Conservation (phyloP, 108 stramenopile species). For the Skeletonema grethae region DNA sequence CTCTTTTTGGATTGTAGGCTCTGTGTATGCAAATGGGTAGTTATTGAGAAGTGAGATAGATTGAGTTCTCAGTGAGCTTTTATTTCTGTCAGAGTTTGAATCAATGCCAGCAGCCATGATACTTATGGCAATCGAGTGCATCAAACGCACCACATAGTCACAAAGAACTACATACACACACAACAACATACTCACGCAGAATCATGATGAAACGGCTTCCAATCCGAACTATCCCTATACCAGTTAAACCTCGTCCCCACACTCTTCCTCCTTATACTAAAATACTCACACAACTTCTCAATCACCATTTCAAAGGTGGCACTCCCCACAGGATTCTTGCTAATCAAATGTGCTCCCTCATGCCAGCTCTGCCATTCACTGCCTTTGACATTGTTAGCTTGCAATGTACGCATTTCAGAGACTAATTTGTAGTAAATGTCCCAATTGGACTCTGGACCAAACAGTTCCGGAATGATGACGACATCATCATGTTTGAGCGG, state of each 20-base stretch:
- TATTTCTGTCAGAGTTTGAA: no score
- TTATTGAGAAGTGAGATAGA: no score
- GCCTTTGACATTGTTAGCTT: slow-evolving; percentile 33
- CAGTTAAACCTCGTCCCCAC: slow-evolving; percentile 85
- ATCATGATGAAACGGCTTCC: slow-evolving; percentile 94
- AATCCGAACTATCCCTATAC: slow-evolving; percentile 82
- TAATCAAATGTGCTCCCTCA: slow-evolving; percentile 85
- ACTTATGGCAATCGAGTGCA: no score
- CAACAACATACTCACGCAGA: slow-evolving; percentile 58
- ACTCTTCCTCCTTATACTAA: slow-evolving; percentile 53
- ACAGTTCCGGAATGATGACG: slow-evolving; percentile 87
- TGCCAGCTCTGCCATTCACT: slow-evolving; percentile 83
- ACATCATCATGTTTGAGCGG: slow-evolving; percentile 82
- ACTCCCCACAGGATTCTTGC: slow-evolving; percentile 65
- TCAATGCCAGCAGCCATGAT: no score
- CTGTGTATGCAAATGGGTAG: slow-evolving; percentile 4
- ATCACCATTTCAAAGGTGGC: slow-evolving; percentile 67
- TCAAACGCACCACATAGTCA: no score
- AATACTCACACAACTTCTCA: slow-evolving; percentile 72
- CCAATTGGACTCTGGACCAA: slow-evolving; percentile 79
- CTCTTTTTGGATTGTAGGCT: slow-evolving; percentile 81
- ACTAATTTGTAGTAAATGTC: slow-evolving; percentile 75
- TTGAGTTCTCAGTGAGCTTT: no score
- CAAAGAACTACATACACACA: no score
- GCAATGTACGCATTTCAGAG: slow-evolving; percentile 69